Evolutionary conservation across 1,284 basidiomycete genomes (phyloP), one percentile per base, ranked within the genome.

Genomic region (Agaricales sp.): DNA sequence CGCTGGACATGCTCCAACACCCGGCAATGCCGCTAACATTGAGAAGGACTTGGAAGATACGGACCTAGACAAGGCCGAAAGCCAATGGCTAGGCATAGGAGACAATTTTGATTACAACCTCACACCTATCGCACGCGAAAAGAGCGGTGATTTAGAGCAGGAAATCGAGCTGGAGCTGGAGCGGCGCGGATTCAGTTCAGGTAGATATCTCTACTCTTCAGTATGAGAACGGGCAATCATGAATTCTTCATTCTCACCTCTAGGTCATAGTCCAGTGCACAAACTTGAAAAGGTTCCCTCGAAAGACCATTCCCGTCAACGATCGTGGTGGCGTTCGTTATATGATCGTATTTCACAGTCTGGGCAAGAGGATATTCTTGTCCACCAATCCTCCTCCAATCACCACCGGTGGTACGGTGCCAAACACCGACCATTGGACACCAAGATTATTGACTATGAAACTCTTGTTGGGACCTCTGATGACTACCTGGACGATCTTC

Each of bases 261-360:
- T n/a, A n/a, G n/a, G n/a, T n/a, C n/a, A n/a, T n/a, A n/a, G n/a
- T n/a, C n/a, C n/a, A n/a, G n/a, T n/a, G n/a, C n/a, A n/a, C n/a
- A n/a, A n/a, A n/a, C n/a, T n/a, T n/a, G 26, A 14, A 30, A 30
- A 30, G 14, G 26, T 30, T 30, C 26, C 6, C 14, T 30, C 26
- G 14, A 30, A 30, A 30, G 26, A 59, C 57, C 23, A 57, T 58
- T 43, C 49, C 56, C 20, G 55, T 16, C 39, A 67, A 45, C 59
- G 63, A 6, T 76, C 79, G 0, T 80, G 77, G 79, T 80, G 78
- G 78, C 71, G 71, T 18, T 67, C 62, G 37, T 57, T 77, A 3
- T 80, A 80, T 57, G 60, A 70, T 53, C 73, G 73, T 16, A 54
- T 80, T 23, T 79, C 78, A 2, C 73, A 74, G 47, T 62, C 68